phyloP scores from a whole-genome alignment of 2,329 filamentous ascomycete genomes.

The Penicillium crustosum region DNA sequence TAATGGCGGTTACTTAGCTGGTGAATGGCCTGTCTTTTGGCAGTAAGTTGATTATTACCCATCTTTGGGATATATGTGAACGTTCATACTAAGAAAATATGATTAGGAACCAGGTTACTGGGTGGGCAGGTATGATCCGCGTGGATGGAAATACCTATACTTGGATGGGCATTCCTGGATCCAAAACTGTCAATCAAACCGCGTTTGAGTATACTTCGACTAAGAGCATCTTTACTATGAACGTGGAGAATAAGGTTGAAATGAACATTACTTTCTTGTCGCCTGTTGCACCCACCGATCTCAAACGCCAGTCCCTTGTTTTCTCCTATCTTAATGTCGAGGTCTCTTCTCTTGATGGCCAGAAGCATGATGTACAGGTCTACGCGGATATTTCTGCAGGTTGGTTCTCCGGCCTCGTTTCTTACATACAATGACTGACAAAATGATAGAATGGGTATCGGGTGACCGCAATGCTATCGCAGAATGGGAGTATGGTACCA shows the following conservation, averaged over 20 bases:
- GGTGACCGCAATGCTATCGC: constrained; percentile 58
- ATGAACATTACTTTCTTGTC: constrained; percentile 71
- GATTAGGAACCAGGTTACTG: constrained; percentile 56
- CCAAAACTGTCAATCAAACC: constrained; percentile 55
- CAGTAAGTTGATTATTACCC: constrained; percentile 50
- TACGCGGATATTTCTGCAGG: constrained; percentile 72
- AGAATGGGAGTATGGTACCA: constrained; percentile 61
- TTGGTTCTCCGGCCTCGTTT: constrained; percentile 37
- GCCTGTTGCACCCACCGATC: constrained; percentile 65
- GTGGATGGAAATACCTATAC: constrained; percentile 65
- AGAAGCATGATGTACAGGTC: constrained; percentile 63
- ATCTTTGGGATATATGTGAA: not conserved
- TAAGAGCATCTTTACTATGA: constrained; percentile 67
- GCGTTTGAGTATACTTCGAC: constrained; percentile 71
- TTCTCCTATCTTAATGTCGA: constrained; percentile 70
- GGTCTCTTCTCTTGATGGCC: constrained; percentile 62
- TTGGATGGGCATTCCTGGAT: constrained; percentile 64
- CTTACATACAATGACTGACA: constrained; percentile 10
- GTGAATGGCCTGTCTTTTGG: constrained; percentile 70
- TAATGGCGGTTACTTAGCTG: constrained; percentile 66
- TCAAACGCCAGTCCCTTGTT: constrained; percentile 65
- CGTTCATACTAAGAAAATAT: constrained; percentile 17
- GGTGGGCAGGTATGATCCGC: constrained; percentile 68
- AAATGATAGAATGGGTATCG: constrained; percentile 66
- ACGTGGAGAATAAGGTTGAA: constrained; percentile 60